Percentiles rank a stretch among this genome's conserved stretches.
phyloP scores from a whole-genome alignment of 768 basidiomycete genomes.

The Holtermannia corniformis region DNA sequence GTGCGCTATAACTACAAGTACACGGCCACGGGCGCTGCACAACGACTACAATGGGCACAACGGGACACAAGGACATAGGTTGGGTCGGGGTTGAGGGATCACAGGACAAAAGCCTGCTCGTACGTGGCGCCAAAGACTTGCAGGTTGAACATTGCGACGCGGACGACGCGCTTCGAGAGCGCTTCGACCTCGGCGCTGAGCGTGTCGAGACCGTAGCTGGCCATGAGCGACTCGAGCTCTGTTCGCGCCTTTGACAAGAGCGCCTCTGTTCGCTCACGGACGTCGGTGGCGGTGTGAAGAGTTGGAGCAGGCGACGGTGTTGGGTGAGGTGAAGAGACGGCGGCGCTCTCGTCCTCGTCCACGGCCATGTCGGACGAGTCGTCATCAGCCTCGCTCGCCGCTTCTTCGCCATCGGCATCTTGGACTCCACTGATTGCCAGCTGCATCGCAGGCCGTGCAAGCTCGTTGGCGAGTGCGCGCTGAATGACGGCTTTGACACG shows the following conservation, averaged over 20 bases:
- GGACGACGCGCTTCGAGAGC: conserved; percentile 16
- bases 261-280: not conserved
- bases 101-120: not conserved
- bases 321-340: too few relatives aligned
- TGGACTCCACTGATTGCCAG: conserved; percentile 11
- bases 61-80: too few relatives aligned
- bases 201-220: conserved; percentile 4
- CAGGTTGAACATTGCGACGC: conserved; percentile 27
- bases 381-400: not conserved
- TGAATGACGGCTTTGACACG: conserved; percentile 2
- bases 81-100: too few relatives aligned
- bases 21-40: too few relatives aligned
- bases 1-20: too few relatives aligned
- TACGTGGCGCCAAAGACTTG: conserved; percentile 19
- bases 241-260: not conserved
- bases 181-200: conserved; percentile 12
- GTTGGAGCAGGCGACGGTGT: not conserved
- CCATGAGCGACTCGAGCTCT: conserved; percentile 7
- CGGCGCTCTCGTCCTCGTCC: too few relatives aligned
- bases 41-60: too few relatives aligned
- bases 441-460: conserved; percentile 9
- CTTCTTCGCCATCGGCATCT: not conserved
- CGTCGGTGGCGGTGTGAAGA: not conserved
- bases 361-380: not conserved
- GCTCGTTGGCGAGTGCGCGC: conserved; percentile 3